Evolutionary conservation across 257 asterid species (phyloP).

Genomic region (Solanum rostratum): DNA sequence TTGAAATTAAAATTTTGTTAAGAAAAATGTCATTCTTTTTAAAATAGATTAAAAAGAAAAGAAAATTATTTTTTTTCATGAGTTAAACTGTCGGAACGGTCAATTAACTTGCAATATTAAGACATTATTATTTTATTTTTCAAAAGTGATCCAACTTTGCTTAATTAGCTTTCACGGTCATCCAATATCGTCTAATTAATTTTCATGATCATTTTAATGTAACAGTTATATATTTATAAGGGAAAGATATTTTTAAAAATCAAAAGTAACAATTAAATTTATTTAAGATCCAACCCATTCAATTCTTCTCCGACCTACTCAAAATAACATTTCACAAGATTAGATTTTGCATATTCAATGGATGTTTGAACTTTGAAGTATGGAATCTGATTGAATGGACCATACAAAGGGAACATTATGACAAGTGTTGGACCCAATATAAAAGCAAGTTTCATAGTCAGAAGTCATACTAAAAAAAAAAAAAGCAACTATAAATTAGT

Average conservation of each 20-base stretch:
- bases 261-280: too few species aligned
- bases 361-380: neutral
- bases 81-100: neutral
- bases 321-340: neutral
- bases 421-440: neutral
- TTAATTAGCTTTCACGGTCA: neutral
- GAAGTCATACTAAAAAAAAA: neutral
- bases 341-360: neutral
- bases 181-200: neutral
- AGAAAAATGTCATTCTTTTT: too few species aligned
- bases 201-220: too few species aligned
- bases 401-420: neutral
- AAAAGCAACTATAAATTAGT: neutral
- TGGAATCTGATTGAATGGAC: neutral
- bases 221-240: too few species aligned
- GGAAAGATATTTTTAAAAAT: too few species aligned
- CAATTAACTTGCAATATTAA: too few species aligned
- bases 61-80: neutral
- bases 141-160: neutral
- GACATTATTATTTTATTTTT: too few species aligned
- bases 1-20: too few species aligned
- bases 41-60: too few species aligned
- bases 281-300: too few species aligned
- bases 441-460: neutral
- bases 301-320: too few species aligned